phyloP scores from a whole-genome alignment of 2,329 filamentous ascomycete species.

The Pseudogymnoascus sp. region DNA sequence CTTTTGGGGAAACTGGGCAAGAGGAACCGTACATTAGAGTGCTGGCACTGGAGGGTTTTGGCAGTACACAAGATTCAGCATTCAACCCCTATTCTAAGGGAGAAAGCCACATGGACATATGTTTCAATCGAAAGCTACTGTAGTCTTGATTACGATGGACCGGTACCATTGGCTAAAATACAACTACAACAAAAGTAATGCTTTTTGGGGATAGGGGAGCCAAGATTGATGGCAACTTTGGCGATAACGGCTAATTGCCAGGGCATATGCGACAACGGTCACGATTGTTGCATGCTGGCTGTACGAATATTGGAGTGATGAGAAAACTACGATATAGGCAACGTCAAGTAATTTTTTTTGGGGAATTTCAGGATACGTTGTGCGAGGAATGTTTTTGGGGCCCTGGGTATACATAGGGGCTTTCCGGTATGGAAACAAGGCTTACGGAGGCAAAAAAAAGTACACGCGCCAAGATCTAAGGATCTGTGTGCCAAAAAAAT shows the following conservation, averaged over 20 bases:
- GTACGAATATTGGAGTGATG: not conserved
- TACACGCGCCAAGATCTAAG: not conserved
- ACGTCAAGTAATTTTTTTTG: not conserved
- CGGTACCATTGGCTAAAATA: not conserved
- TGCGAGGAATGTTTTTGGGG: not conserved
- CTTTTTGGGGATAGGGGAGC: not conserved
- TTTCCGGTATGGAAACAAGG: not conserved
- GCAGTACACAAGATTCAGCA: not conserved
- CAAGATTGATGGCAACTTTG: not conserved
- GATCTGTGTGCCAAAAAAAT: not conserved
- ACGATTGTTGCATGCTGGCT: not conserved
- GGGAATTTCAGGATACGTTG: not conserved
- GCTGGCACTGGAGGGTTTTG: not conserved
- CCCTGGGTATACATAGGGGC: not conserved
- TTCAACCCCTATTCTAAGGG: not conserved
- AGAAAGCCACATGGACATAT: not conserved
- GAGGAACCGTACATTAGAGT: not conserved
- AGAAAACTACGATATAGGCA: not conserved
- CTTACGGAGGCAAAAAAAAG: not conserved
- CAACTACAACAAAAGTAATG: not conserved
- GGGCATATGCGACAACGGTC: not conserved
- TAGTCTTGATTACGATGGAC: not conserved
- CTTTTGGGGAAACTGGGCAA: not conserved
- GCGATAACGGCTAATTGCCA: not conserved
- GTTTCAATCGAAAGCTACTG: not conserved